Conservation (phyloP, 2,329 filamentous ascomycete genomes). For the Beauveria brongniartii region DNA sequence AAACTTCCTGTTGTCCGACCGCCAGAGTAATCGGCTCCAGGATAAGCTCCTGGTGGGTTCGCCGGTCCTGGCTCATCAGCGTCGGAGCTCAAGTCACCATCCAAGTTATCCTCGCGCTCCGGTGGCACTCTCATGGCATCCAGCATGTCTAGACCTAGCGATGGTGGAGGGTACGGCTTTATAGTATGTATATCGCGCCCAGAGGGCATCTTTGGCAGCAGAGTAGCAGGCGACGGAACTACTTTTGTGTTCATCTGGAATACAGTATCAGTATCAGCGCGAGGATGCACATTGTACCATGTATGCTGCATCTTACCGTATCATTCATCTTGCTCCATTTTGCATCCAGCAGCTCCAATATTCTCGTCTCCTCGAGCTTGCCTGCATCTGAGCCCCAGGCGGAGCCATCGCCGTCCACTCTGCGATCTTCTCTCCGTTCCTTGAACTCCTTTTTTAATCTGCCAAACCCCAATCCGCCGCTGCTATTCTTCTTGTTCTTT, state of each 20-base stretch:
- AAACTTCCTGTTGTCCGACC: constrained; percentile 24
- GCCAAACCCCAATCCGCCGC: constrained; percentile 43
- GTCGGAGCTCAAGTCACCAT: constrained; percentile 30
- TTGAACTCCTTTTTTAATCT: constrained; percentile 65
- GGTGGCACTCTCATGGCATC: constrained; percentile 45
- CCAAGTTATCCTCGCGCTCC: constrained; percentile 25
- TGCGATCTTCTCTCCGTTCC: constrained; percentile 72
- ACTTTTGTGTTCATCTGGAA: constrained; percentile 70
- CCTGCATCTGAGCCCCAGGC: constrained; percentile 80
- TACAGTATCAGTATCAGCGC: not conserved
- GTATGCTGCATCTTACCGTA: constrained; percentile 49
- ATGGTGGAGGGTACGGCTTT: constrained; percentile 58
- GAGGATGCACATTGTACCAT: constrained; percentile 2
- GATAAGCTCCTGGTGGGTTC: constrained; percentile 40
- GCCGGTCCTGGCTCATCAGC: constrained; percentile 25
- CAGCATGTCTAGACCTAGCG: constrained; percentile 57
- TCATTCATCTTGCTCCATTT: constrained; percentile 95
- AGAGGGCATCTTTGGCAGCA: constrained; percentile 74
- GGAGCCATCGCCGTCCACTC: constrained; percentile 58
- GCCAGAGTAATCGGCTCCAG: constrained; percentile 34
- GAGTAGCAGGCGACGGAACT: constrained; percentile 61
- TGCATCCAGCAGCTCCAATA: constrained; percentile 75
- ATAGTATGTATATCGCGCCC: constrained; percentile 77
- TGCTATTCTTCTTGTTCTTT: constrained; percentile 33
- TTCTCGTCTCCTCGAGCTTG: constrained; percentile 71